Conservation (phyloP, 2,329 filamentous ascomycete species). For the Botrytis tulipae region DNA sequence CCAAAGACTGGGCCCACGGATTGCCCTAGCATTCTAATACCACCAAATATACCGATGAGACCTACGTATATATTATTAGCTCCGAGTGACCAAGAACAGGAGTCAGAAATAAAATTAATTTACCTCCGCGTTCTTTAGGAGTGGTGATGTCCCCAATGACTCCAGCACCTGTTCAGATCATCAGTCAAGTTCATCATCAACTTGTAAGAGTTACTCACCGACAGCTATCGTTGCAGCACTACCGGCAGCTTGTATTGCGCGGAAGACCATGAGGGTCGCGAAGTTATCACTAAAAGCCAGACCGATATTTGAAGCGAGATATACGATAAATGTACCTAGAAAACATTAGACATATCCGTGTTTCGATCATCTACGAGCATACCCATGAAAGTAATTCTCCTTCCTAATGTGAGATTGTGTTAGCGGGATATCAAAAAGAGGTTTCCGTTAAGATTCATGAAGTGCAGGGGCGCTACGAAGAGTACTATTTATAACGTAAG, state of each 20-base stretch:
- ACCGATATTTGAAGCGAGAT: constrained; percentile 47
- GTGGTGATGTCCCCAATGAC: constrained; percentile 18
- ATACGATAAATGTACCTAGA: constrained; percentile 46
- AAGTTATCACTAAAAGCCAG: constrained; percentile 47
- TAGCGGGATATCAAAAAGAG: not conserved
- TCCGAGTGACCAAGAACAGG: not conserved
- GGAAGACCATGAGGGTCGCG: constrained; percentile 44
- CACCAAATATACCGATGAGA: constrained; percentile 5
- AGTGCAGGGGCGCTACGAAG: not conserved
- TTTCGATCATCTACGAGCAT: constrained; percentile 20
- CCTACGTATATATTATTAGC: not conserved
- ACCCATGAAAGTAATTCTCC: constrained; percentile 14
- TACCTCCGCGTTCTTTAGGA: constrained; percentile 7
- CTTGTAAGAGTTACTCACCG: constrained; percentile 44
- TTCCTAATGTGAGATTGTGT: not conserved
- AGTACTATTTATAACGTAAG: not conserved
- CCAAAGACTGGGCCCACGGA: constrained; percentile 49
- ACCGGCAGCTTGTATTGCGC: constrained; percentile 47
- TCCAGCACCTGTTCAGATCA: constrained; percentile 9
- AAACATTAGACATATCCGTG: not conserved
- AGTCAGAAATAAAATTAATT: not conserved
- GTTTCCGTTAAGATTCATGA: not conserved
- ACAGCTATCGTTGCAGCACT: constrained; percentile 50
- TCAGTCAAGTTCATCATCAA: not conserved
- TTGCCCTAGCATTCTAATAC: constrained; percentile 26